Conservation (phyloP, 257 asterid genomes). For the Scutellaria minor region DNA sequence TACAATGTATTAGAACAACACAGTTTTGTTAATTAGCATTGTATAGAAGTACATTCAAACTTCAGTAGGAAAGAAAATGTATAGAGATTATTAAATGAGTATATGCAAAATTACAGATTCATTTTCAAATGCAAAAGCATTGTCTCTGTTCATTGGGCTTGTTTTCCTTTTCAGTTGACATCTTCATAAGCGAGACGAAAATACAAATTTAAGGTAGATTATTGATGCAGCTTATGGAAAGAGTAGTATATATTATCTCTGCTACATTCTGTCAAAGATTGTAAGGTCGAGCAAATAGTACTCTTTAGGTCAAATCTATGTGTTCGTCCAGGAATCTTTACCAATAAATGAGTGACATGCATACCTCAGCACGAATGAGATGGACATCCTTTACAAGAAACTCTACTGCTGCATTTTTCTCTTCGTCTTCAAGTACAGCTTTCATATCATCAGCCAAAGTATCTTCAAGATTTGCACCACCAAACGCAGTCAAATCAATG, state of each 20-base stretch:
- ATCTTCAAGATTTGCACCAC: conserved; percentile 66
- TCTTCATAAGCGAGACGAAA: no score
- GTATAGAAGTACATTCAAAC: no score
- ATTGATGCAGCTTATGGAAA: no score
- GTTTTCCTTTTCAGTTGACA: no score
- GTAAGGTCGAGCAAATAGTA: conserved; percentile 8
- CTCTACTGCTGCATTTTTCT: conserved; percentile 50
- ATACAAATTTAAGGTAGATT: no score
- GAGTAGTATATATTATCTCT: neutral
- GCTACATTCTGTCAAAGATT: conserved; percentile 6
- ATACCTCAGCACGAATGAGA: conserved; percentile 90
- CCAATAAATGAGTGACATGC: conserved; percentile 16
- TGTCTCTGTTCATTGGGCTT: no score
- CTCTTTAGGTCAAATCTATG: neutral
- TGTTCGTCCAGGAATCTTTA: conserved; percentile 14
- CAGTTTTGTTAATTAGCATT: no score
- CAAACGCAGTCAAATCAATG: conserved; percentile 85
- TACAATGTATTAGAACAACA: no score
- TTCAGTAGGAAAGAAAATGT: no score
- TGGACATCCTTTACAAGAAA: conserved; percentile 84
- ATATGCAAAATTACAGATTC: no score
- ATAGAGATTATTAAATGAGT: no score
- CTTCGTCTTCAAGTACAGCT: conserved; percentile 70
- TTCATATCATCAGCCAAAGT: conserved; percentile 58
- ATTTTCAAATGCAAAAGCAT: no score